phyloP scores from a whole-genome alignment of 768 basidiomycete genomes.

The Lentinula boryana region DNA sequence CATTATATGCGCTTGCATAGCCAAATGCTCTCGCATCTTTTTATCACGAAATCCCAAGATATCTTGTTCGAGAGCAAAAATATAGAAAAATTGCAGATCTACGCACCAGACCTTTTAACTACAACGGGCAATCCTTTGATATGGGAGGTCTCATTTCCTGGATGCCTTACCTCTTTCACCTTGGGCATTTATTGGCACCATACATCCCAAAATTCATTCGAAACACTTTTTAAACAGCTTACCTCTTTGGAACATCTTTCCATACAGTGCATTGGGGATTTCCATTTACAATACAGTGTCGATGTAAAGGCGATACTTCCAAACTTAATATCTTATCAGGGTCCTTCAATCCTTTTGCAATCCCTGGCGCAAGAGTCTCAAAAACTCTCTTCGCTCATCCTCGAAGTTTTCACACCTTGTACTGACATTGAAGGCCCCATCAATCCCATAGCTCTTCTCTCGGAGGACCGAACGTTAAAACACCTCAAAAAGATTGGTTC shows the following conservation, averaged over 20 bases:
- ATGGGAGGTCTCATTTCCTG: neutral
- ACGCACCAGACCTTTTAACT: neutral
- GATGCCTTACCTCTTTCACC: neutral
- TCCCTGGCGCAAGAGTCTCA: neutral
- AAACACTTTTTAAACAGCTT: neutral
- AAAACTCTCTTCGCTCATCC: neutral
- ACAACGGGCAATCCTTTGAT: neutral
- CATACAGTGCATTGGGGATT: neutral
- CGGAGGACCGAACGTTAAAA: neutral
- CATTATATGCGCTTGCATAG: neutral
- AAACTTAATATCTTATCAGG: neutral
- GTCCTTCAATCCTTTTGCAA: neutral
- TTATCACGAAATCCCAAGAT: neutral
- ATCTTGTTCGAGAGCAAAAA: neutral
- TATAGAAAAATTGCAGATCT: neutral
- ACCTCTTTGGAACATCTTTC: neutral
- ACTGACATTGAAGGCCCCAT: neutral
- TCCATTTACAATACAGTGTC: neutral
- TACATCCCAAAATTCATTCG: neutral
- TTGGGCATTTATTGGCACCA: neutral
- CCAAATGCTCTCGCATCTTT: neutral
- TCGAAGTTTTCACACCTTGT: neutral
- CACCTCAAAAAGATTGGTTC: neutral
- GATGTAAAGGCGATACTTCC: neutral
- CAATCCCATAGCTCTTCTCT: neutral